phyloP scores from a whole-genome alignment of 2,329 filamentous ascomycete genomes.

The Esteya vermicola region DNA sequence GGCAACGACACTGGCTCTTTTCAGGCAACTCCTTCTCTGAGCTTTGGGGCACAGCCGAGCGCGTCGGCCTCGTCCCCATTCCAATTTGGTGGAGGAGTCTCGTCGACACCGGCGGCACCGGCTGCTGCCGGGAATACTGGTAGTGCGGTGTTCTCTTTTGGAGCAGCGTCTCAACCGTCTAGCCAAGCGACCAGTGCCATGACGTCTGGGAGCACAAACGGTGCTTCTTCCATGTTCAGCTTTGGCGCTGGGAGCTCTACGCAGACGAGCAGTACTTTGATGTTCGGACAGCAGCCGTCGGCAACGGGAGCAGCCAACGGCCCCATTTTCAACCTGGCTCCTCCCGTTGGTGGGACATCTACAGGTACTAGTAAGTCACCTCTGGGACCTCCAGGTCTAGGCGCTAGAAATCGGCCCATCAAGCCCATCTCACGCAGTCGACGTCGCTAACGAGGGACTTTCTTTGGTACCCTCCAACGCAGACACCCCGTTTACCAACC shows the following conservation, averaged over 20 bases:
- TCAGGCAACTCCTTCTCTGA: slow-evolving; percentile 17
- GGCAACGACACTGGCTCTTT: slow-evolving; percentile 12
- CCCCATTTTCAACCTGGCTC: slow-evolving; percentile 17
- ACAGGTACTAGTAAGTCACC: slow-evolving; percentile 29
- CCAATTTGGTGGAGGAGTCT: slow-evolving; percentile 8
- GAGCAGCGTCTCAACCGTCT: slow-evolving; percentile 13
- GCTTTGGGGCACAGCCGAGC: slow-evolving; percentile 20
- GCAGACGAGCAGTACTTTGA: slow-evolving; percentile 14
- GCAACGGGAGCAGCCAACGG: slow-evolving; percentile 10
- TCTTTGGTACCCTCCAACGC: slow-evolving; percentile 9
- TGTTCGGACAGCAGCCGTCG: slow-evolving; percentile 15
- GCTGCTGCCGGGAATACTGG: too few relatives aligned
- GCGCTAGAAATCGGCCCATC: too few relatives aligned
- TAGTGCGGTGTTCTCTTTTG: slow-evolving; percentile 22
- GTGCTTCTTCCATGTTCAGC: slow-evolving; percentile 12
- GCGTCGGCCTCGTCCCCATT: slow-evolving; percentile 9
- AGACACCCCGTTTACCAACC: slow-evolving; percentile 38
- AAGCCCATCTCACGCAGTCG: neutral
- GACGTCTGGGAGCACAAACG: slow-evolving; percentile 4
- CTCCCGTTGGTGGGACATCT: slow-evolving; percentile 21
- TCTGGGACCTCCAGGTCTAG: too few relatives aligned
- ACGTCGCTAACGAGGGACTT: neutral
- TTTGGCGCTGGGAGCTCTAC: slow-evolving; percentile 19
- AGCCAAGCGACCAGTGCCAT: slow-evolving; percentile 4
- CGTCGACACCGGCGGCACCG: slow-evolving; percentile 1